Conservation (phyloP, 805 yeast species). For the Yarrowia alimentaria region DNA sequence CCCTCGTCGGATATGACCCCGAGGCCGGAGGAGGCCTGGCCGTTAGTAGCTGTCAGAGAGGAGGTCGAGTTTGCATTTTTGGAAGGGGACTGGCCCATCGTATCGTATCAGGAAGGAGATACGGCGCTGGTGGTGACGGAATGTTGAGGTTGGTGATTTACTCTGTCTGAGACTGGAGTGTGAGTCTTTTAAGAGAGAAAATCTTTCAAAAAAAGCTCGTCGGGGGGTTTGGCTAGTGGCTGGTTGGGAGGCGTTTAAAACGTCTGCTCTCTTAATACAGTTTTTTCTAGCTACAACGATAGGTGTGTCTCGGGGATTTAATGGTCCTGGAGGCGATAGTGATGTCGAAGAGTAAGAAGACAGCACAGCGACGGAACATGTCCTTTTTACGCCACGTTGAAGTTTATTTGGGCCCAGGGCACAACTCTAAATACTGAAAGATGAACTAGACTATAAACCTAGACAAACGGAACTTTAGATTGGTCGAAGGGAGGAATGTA, state of each 20-base stretch:
- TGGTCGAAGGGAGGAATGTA: slow-evolving; percentile 8
- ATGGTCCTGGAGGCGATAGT: slow-evolving; percentile 22
- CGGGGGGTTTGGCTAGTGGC: slow-evolving; percentile 24
- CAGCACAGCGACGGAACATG: slow-evolving; percentile 8
- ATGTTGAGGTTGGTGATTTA: slow-evolving; percentile 26
- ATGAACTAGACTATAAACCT: no score
- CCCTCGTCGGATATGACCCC: slow-evolving; percentile 35
- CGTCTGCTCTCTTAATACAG: slow-evolving; percentile 27
- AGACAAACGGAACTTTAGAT: slow-evolving; percentile 21
- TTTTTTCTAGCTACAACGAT: slow-evolving; percentile 25
- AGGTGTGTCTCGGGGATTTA: slow-evolving; percentile 25
- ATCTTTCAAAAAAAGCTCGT: slow-evolving; percentile 18
- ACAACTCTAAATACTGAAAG: slow-evolving; percentile 2
- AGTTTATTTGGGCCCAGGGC: slow-evolving; percentile 5
- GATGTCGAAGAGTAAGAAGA: slow-evolving; percentile 11
- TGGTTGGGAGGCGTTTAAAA: slow-evolving; percentile 25
- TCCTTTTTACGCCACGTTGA: slow-evolving; percentile 24
- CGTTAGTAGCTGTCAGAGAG: slow-evolving; percentile 28
- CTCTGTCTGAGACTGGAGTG: slow-evolving; percentile 24
- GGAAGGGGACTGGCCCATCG: slow-evolving; percentile 29
- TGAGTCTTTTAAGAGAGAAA: slow-evolving; percentile 10
- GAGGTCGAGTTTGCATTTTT: slow-evolving; percentile 28
- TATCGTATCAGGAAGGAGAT: slow-evolving; percentile 27
- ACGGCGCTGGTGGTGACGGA: slow-evolving; percentile 26
- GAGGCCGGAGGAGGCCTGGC: slow-evolving; percentile 25